Conservation (phyloP, 2,329 filamentous ascomycete species). For the Boeremia lycopersici region DNA sequence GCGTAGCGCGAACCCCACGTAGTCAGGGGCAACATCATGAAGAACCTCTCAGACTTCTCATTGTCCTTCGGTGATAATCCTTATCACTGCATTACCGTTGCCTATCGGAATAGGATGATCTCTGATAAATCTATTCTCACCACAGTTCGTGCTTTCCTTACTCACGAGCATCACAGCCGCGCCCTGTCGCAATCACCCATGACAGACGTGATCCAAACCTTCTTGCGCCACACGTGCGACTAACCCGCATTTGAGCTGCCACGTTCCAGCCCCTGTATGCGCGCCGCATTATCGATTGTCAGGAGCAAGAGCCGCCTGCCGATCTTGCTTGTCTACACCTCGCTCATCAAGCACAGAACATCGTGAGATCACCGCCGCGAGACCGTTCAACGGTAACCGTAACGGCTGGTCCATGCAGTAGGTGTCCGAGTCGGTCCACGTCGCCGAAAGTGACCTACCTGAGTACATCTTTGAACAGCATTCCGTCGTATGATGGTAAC, state of each 20-base stretch:
- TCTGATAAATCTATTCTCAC: too few species aligned
- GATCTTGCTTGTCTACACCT: neutral
- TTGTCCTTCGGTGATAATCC: neutral
- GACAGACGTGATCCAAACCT: neutral
- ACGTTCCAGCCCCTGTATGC: neutral
- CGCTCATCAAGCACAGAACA: neutral
- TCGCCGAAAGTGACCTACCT: neutral
- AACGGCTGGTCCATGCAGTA: neutral
- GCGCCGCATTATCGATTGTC: neutral
- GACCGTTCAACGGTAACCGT: neutral
- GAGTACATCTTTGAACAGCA: neutral
- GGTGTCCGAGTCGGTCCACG: too few species aligned
- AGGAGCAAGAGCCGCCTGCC: neutral
- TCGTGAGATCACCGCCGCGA: neutral
- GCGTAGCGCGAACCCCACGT: neutral
- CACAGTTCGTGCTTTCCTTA: too few species aligned
- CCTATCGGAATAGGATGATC: neutral
- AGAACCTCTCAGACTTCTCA: neutral
- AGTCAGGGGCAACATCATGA: neutral
- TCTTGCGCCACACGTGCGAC: neutral
- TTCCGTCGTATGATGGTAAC: neutral
- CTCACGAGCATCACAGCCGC: neutral
- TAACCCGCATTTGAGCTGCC: neutral
- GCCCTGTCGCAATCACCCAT: neutral
- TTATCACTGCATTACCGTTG: neutral